Evolutionary conservation across 176 grass and related monocot genomes (phyloP).

Genomic region (Ampelocalamus luodianensis): DNA sequence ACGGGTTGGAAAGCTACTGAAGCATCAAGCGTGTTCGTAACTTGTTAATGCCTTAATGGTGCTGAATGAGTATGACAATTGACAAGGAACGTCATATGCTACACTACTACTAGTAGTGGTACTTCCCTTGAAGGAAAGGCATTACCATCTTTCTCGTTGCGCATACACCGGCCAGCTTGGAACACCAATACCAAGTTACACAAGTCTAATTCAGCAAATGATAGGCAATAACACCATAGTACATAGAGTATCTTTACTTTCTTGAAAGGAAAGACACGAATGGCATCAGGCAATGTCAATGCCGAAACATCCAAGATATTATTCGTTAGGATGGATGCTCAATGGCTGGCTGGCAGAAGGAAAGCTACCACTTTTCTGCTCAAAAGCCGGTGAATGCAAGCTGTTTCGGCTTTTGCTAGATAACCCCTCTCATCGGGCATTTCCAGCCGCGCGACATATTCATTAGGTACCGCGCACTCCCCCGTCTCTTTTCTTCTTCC

Average conservation of each 20-base stretch:
- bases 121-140: background rate
- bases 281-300: conserved; percentile 38
- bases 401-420: conserved; percentile 41
- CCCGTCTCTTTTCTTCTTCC: background rate
- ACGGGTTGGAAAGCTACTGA: background rate
- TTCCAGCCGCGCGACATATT: conserved; percentile 46
- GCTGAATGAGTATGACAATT: background rate
- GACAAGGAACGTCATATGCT: background rate
- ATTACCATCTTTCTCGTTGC: background rate
- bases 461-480: conserved; percentile 33
- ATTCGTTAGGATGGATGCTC: conserved; percentile 13
- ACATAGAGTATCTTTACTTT: conserved; percentile 15
- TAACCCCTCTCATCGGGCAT: conserved; percentile 16
- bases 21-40: background rate
- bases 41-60: background rate
- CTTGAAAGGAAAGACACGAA: background rate
- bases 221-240: background rate
- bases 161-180: background rate
- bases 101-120: background rate
- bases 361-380: conserved; percentile 48
- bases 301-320: background rate
- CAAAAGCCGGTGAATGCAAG: conserved; percentile 48
- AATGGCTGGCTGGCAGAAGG: conserved; percentile 19
- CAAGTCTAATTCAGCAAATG: conserved; percentile 15
- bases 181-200: background rate